Conservation (phyloP, 179 eudicot genomes). For the Beta macrorhiza region DNA sequence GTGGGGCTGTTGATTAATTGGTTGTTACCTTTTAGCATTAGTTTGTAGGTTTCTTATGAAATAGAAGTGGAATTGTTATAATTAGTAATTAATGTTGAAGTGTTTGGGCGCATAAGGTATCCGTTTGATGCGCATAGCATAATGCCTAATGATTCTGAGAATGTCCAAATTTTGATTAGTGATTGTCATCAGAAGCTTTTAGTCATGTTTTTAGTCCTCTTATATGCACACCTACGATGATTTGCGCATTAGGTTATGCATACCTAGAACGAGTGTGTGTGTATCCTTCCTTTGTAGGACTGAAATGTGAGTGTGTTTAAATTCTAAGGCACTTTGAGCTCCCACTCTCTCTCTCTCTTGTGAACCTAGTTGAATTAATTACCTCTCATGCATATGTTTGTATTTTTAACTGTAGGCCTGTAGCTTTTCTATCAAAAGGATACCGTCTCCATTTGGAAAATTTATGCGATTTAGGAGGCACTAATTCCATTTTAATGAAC, state of each 20-base stretch:
- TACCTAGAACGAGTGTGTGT: not conserved
- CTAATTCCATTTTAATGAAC: not conserved
- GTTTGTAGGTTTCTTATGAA: not conserved
- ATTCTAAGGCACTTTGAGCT: not conserved
- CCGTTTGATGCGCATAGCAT: not conserved
- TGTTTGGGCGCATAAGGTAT: not conserved
- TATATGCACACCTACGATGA: not conserved
- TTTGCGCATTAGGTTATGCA: not conserved
- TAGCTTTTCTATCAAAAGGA: not conserved
- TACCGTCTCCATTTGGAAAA: not conserved
- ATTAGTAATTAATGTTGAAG: not conserved
- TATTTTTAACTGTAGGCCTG: not conserved
- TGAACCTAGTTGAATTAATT: too few relatives aligned
- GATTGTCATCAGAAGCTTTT: not conserved
- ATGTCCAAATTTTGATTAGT: not conserved
- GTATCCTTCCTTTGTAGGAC: not conserved
- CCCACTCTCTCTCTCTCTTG: not conserved
- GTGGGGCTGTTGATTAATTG: not conserved
- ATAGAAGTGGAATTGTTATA: not conserved
- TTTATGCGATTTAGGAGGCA: not conserved
- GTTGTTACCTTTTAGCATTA: not conserved
- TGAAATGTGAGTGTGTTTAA: too few relatives aligned
- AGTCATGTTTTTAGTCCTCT: not conserved
- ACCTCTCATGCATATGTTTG: not conserved
- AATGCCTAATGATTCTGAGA: not conserved